A percentile compares a stretch with the other conserved stretches of the same genome.
phyloP scores from a whole-genome alignment of 768 basidiomycete genomes.

The Crassisporium funariophilum region DNA sequence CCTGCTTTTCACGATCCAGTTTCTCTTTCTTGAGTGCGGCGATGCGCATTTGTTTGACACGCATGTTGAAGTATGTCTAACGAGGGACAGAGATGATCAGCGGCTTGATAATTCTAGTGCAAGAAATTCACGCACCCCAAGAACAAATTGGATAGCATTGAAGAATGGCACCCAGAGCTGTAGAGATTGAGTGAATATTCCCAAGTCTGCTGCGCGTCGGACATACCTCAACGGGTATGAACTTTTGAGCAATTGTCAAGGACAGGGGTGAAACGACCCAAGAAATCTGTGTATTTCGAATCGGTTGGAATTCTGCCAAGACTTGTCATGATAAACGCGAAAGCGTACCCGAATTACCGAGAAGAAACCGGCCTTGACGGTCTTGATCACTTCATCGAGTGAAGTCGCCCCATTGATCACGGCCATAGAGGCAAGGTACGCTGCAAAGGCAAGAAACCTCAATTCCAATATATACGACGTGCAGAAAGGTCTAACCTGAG shows the following conservation, averaged over 20 bases:
- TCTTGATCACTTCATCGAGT: constrained; percentile 60
- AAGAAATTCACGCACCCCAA: constrained; percentile 57
- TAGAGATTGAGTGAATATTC: background rate
- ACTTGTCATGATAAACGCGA: background rate
- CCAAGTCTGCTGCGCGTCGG: background rate
- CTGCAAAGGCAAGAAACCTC: constrained; percentile 32
- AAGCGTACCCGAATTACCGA: constrained; percentile 65
- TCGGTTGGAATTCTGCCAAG: background rate
- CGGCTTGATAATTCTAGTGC: background rate
- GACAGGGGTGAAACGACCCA: constrained; percentile 81
- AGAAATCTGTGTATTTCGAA: constrained; percentile 55
- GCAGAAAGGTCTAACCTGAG: constrained; percentile 44
- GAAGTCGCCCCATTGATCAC: constrained; percentile 81
- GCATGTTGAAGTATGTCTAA: constrained; percentile 75
- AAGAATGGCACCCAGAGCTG: constrained; percentile 91
- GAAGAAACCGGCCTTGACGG: constrained; percentile 74
- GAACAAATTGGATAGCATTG: constrained; percentile 71
- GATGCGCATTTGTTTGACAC: constrained; percentile 63
- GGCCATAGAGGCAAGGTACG: constrained; percentile 79
- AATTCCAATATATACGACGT: background rate
- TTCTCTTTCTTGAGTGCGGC: constrained; percentile 54
- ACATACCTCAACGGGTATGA: constrained; percentile 73
- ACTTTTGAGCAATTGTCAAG: constrained; percentile 76
- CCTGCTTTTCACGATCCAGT: constrained; percentile 31
- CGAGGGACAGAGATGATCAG: constrained; percentile 8